Evolutionary conservation across 2,329 filamentous ascomycete species (phyloP).

Genomic region (Hymenoscyphus occultus): DNA sequence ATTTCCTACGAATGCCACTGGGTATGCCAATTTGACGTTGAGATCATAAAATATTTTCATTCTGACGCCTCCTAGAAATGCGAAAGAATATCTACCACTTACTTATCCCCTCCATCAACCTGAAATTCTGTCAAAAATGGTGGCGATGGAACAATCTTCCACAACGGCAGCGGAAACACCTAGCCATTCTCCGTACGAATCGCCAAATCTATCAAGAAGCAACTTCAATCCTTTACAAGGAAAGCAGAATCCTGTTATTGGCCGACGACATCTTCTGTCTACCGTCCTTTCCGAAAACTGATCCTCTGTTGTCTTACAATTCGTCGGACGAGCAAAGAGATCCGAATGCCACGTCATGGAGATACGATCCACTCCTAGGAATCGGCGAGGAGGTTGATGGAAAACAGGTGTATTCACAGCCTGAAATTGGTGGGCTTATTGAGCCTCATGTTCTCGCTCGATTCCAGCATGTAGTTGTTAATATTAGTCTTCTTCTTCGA

Average conservation of each 20-base stretch:
- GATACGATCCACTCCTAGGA: neutral
- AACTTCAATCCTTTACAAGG: neutral
- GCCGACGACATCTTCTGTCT: neutral
- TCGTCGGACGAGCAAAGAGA: neutral
- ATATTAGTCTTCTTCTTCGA: neutral
- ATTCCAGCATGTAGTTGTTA: neutral
- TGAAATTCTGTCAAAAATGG: neutral
- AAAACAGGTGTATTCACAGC: neutral
- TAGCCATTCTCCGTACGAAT: slow-evolving; percentile 4
- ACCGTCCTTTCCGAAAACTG: neutral
- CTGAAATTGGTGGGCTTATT: neutral
- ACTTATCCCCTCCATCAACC: neutral
- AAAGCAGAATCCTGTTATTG: neutral
- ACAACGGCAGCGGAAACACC: neutral
- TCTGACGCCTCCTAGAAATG: neutral
- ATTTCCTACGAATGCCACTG: neutral
- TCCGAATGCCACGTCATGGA: neutral
- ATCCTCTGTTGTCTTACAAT: neutral
- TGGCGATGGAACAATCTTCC: neutral
- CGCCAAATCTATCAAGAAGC: neutral
- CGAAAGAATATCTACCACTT: neutral
- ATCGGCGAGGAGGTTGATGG: neutral
- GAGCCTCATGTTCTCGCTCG: neutral
- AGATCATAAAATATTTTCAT: neutral
- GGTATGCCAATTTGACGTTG: neutral